Conservation (phyloP, 2,329 filamentous ascomycete genomes). For the Trichoderma sp. region DNA sequence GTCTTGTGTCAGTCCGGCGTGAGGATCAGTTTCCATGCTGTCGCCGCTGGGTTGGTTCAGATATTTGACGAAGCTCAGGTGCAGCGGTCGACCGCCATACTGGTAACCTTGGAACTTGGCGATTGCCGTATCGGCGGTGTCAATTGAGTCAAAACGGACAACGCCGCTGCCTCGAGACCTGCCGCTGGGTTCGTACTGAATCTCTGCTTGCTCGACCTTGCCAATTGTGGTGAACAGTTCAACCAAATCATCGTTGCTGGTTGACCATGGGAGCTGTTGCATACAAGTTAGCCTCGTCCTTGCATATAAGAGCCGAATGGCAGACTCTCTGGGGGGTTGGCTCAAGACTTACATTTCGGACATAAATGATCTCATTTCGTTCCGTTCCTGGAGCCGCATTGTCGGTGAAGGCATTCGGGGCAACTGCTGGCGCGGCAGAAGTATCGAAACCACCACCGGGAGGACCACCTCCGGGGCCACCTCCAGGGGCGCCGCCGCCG, state of each 20-base stretch:
- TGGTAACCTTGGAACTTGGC: constrained; percentile 97
- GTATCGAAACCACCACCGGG: constrained; percentile 50
- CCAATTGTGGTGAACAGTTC: constrained; percentile 98
- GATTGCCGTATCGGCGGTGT: constrained; percentile 91
- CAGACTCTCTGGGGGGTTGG: neutral
- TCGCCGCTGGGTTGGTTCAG: constrained; percentile 68
- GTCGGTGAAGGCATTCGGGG: constrained; percentile 92
- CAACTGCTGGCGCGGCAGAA: constrained; percentile 48
- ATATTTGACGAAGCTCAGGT: constrained; percentile 93
- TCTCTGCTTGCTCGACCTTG: constrained; percentile 97
- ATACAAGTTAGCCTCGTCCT: neutral
- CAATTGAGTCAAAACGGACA: constrained; percentile 82
- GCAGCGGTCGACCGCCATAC: constrained; percentile 92
- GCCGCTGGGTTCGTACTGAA: constrained; percentile 96
- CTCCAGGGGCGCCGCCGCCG: constrained; percentile 45
- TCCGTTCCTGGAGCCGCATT: constrained; percentile 86
- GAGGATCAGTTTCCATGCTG: constrained; percentile 80
- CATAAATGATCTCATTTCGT: constrained; percentile 81
- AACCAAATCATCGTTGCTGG: constrained; percentile 94
- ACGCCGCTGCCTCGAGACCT: constrained; percentile 94
- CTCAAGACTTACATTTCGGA: constrained; percentile 79
- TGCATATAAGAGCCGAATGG: neutral
- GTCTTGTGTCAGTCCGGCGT: constrained; percentile 83
- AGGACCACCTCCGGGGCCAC: constrained; percentile 29
- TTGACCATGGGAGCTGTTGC: constrained; percentile 89